Evolutionary conservation across 1,284 basidiomycete genomes (phyloP).

Genomic region (Marasmius fiardii): DNA sequence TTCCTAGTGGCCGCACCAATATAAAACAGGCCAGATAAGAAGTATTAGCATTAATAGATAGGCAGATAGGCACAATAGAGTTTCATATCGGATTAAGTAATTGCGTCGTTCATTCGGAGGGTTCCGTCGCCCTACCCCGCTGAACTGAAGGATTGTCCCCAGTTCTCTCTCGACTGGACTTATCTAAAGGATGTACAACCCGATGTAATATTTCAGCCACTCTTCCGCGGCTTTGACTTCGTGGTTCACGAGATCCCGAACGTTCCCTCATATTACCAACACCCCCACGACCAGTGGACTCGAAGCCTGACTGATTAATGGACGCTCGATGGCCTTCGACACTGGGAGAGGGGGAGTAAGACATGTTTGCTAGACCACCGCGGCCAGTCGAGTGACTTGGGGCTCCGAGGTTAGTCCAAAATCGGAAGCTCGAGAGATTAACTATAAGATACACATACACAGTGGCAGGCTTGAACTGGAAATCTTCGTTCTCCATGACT

Average conservation of each 20-base stretch:
- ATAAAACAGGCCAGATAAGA: no score
- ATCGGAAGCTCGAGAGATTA: neutral
- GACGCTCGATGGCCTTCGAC: conserved; percentile 30
- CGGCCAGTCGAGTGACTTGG: conserved; percentile 65
- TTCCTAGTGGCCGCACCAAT: no score
- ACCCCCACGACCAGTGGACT: conserved; percentile 68
- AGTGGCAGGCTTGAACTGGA: neutral
- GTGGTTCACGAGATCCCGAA: conserved; percentile 36
- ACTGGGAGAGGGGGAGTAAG: conserved; percentile 32
- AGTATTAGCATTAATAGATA: no score
- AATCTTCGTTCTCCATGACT: conserved; percentile 29
- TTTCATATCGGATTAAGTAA: neutral
- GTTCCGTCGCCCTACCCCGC: neutral
- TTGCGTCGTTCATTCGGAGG: neutral
- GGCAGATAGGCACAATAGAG: neutral
- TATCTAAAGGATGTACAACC: conserved; percentile 18
- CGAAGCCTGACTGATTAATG: conserved; percentile 25
- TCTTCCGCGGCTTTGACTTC: conserved; percentile 25
- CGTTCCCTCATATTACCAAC: conserved; percentile 62
- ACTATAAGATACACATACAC: neutral
- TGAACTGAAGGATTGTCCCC: neutral
- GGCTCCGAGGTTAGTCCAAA: neutral
- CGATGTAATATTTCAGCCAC: conserved; percentile 27
- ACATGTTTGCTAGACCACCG: conserved; percentile 65
- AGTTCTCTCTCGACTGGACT: neutral